phyloP scores from a whole-genome alignment of 169 alveolate genomes.

The Cryptosporidium sp. region DNA sequence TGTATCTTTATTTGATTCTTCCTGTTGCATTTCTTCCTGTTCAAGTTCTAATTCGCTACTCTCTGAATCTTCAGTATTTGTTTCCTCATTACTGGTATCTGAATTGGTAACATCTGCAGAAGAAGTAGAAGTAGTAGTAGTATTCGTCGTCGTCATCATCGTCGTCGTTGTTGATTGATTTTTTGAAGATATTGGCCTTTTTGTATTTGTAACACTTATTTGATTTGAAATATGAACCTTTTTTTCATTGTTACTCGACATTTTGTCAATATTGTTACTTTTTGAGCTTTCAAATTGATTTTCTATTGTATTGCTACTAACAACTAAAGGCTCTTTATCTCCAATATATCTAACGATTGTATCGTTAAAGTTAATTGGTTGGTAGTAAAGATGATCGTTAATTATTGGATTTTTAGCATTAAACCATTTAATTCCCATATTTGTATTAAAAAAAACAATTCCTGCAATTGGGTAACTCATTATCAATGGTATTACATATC shows the following conservation, averaged over 20 bases:
- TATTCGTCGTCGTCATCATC: background rate
- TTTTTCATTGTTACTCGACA: background rate
- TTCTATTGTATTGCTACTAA: background rate
- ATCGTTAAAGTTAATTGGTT: slow-evolving; percentile 38
- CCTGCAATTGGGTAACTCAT: slow-evolving; percentile 67
- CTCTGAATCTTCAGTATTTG: background rate
- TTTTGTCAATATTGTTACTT: background rate
- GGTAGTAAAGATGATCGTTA: slow-evolving; percentile 63
- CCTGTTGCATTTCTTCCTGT: background rate
- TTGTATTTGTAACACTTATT: background rate
- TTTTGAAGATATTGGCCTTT: slow-evolving; percentile 1
- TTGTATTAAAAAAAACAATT: slow-evolving; percentile 71
- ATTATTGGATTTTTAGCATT: slow-evolving; percentile 62
- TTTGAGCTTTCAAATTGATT: background rate
- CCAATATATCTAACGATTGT: slow-evolving; percentile 74
- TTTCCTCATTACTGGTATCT: too few species aligned
- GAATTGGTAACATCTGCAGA: too few species aligned
- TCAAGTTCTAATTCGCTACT: background rate
- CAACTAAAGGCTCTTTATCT: slow-evolving; percentile 39
- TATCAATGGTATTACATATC: slow-evolving; percentile 65
- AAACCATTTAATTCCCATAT: slow-evolving; percentile 76
- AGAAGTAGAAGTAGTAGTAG: background rate
- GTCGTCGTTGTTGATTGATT: background rate
- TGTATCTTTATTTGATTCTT: too few species aligned
- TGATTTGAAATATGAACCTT: background rate